Conservation (phyloP, 129 eudicot genomes). For the Flaveria trinervia region DNA sequence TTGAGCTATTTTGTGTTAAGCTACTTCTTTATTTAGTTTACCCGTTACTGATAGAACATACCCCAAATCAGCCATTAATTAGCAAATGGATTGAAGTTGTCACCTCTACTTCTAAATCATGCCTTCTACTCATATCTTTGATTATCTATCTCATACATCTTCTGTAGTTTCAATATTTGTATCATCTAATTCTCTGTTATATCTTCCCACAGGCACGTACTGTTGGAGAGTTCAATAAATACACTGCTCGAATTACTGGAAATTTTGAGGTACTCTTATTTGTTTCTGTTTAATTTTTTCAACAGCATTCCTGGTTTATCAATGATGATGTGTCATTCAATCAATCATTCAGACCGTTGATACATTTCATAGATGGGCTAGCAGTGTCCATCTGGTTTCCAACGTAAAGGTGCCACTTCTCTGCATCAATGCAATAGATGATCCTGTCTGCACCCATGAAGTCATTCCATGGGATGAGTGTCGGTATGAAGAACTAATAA, state of each 20-base stretch:
- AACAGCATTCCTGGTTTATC: constrained; percentile 1
- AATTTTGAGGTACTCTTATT: constrained; percentile 58
- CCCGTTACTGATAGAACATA: not conserved
- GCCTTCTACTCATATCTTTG: not conserved
- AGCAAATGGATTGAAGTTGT: not conserved
- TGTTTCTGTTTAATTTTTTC: not conserved
- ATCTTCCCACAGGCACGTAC: constrained; percentile 53
- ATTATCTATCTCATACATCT: not conserved
- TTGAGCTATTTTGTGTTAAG: not conserved
- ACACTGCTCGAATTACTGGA: constrained; percentile 55
- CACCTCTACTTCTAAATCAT: not conserved
- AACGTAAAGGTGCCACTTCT: constrained; percentile 76
- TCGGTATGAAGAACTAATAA: constrained; percentile 41
- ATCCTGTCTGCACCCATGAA: constrained; percentile 80
- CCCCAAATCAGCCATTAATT: not conserved
- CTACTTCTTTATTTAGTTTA: not conserved
- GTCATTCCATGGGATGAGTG: constrained; percentile 93
- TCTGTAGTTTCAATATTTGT: not conserved
- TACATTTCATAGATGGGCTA: constrained; percentile 66
- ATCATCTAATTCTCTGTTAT: constrained; percentile 15
- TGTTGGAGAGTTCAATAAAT: constrained; percentile 73
- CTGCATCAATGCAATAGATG: constrained; percentile 77
- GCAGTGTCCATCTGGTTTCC: constrained; percentile 55
- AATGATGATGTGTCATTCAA: constrained; percentile 7
- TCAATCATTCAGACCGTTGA: constrained; percentile 60